phyloP scores from a whole-genome alignment of 1,139 yeast species.

The Kodamaea ohmeri region DNA sequence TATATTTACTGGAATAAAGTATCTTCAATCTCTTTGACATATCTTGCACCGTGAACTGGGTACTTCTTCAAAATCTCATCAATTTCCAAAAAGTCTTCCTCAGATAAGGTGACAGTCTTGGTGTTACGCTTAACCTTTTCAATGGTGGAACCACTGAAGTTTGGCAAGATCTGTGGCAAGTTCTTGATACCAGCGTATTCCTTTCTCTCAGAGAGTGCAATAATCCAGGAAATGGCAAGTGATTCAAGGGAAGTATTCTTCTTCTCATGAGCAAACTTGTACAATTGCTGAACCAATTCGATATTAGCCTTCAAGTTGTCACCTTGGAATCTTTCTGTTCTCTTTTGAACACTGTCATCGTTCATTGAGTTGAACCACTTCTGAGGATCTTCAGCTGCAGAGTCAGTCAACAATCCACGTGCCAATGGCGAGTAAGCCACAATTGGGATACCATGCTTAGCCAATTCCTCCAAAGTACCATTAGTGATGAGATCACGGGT shows the following conservation, averaged over 20 bases:
- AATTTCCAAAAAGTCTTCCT: slow-evolving; percentile 51
- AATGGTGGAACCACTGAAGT: slow-evolving; percentile 68
- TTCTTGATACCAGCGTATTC: slow-evolving; percentile 33
- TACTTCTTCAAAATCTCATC: slow-evolving; percentile 39
- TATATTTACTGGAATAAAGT: slow-evolving; percentile 4
- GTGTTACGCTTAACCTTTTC: slow-evolving; percentile 60
- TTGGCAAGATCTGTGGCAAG: slow-evolving; percentile 64
- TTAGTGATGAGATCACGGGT: slow-evolving; percentile 56
- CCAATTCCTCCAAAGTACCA: slow-evolving; percentile 59
- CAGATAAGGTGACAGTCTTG: slow-evolving; percentile 41
- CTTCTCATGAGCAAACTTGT: slow-evolving; percentile 47
- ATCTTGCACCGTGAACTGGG: slow-evolving; percentile 51
- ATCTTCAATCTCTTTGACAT: slow-evolving; percentile 22
- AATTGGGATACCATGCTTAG: slow-evolving; percentile 52
- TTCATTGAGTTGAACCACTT: slow-evolving; percentile 16
- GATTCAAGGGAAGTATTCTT: slow-evolving; percentile 57
- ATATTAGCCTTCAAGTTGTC: slow-evolving; percentile 57
- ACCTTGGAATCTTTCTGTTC: slow-evolving; percentile 54
- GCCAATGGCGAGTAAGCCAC: slow-evolving; percentile 82
- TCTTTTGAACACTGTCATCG: slow-evolving; percentile 19
- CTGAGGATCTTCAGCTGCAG: slow-evolving; percentile 37
- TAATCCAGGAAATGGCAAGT: slow-evolving; percentile 72
- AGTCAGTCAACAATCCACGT: slow-evolving; percentile 74
- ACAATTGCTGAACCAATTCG: slow-evolving; percentile 38
- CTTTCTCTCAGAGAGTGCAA: slow-evolving; percentile 30